Base-by-base conservation (phyloP, 2,329 filamentous ascomycete genomes). In the Curvularia hawaiiensis region DNA sequence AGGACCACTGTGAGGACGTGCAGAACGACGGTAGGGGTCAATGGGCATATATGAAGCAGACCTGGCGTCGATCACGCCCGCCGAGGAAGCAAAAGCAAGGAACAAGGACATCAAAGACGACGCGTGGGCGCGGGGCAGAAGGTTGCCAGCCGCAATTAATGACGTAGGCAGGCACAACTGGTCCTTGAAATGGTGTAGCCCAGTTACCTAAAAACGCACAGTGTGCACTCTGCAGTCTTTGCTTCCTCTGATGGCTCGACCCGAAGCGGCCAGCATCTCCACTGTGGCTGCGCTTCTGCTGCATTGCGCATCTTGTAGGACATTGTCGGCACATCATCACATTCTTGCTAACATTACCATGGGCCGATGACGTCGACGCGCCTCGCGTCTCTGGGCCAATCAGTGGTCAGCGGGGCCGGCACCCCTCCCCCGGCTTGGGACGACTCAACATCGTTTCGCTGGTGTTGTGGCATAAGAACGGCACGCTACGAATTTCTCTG, bases 71-170 rank as follows among this genome's bases (percentile, higher is more conserved):
- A 60, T 52, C 22, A 48, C 40, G 52, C 54, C 24, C 55, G 41
- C 57, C 52, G 50, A 52, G 38, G 44, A 49, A 54, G 41, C 41
- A 31, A 66, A 67, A 67, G 54, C 65, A 67, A 56, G 65, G 51
- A 64, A 65, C 26, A 40, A 49, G 47, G 10, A 20, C 40, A 45
- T 60, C 20, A 56, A 53, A 50, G 58, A 54, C 50, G 26, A 35
- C 28, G 41, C 30, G 16, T 38, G 35, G 18, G 56, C 31, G 54
- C 54, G 61, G 56, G 55, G 51, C 53, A 20, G 45, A 47, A 43
- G 40, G 53, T 30, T 56, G 54, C 41, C 38, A 40, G 48, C 46
- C 50, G 39, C 35, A 44, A 35, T 59, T 46, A 24, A 67, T 67
- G 64, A 68, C 64, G 62, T 68, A 65, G 61, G 20, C 41, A 56